Base-by-base conservation (phyloP, 1,139 yeast genomes). In the Arxiozyma bovina region DNA sequence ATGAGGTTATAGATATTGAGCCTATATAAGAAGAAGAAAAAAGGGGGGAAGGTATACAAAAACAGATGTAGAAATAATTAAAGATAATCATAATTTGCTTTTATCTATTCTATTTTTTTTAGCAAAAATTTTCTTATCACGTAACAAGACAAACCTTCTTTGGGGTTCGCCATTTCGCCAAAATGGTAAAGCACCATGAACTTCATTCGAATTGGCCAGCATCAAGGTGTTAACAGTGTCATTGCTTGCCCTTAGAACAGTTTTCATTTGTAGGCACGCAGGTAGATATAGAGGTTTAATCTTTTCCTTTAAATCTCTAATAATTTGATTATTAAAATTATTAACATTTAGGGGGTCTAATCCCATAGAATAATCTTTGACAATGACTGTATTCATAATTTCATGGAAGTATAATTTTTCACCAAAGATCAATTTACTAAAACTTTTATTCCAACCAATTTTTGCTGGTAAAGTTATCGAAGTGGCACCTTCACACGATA, bases 401-500 rank as follows among this genome's bases (percentile, higher is more conserved):
- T 81, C 85, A n/a, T 74, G 68, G 49, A 88, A 88, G 1, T 69
- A 62, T 52, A 89, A 78, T 25, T 88, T 90, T 66, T 79, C 79
- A 6, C 90, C 82, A 55, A 85, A 77, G 58, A 88, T 73, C 50
- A 89, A 73, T 0, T 90, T 89, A 69, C 88, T 94, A 53, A 84
- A 77, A 25, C 95, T 83, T 61, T 77, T 77, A 58, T 89, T 82
- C 74, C 84, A 75, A 2, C 96, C 96, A 58, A 89, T 74, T 64
- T 95, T 78, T 62, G 76, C 70, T 45, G 86, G 82, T 55, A 89
- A 74, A 12, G 93, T 80, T 23, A 82, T 79, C 11, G 90, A 82
- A 3, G 89, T 74, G 7, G 83, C 89, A 56, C 96, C 96, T 70
- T 89, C 97, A 57, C 88, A 81, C 4, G 87, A 93, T 63, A 89